A percentile compares a stretch with the other conserved stretches of the same genome.
These are phyloP conservation scores for Mucor plumbeus DNA, from an alignment of 371 early-diverging fungal species.

Conservation along the genomic window DNA sequence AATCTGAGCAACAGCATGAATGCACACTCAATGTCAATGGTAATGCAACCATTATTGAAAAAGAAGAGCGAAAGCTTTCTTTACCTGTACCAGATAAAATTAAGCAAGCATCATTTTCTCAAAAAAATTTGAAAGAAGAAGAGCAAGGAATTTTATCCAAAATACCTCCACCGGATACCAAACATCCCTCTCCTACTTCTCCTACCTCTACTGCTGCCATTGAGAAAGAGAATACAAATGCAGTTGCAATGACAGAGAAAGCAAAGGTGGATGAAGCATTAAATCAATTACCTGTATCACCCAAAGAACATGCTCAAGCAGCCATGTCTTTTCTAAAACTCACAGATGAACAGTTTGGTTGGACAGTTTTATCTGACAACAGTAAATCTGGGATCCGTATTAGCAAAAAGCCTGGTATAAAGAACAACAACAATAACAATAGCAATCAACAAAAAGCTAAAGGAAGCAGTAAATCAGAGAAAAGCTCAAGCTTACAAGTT, in stretches of 20 bases:
- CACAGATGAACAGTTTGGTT: constrained; percentile 51
- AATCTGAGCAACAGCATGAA: neutral
- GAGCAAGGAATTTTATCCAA: neutral
- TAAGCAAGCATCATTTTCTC: neutral
- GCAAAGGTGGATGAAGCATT: constrained; percentile 11
- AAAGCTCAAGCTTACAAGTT: constrained; percentile 20
- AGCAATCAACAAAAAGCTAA: neutral
- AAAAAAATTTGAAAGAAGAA: neutral
- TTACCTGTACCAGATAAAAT: neutral
- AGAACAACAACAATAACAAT: neutral
- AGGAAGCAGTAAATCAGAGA: neutral
- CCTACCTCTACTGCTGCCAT: neutral
- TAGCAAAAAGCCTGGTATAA: constrained; percentile 48
- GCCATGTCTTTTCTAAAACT: constrained; percentile 39
- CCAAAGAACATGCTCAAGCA: constrained; percentile 37
- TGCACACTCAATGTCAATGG: constrained; percentile 35
- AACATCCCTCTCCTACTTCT: neutral
- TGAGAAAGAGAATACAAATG: neutral
- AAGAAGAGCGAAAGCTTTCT: neutral
- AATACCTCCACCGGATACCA: neutral
- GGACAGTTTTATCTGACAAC: constrained; percentile 55
- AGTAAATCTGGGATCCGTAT: constrained; percentile 47
- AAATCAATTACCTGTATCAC: constrained; percentile 20
- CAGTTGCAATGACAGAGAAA: constrained; percentile 4
- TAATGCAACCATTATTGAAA: constrained; percentile 10